Base-by-base conservation (phyloP, 2,329 filamentous ascomycete species). In the Chaetomium globosum region DNA sequence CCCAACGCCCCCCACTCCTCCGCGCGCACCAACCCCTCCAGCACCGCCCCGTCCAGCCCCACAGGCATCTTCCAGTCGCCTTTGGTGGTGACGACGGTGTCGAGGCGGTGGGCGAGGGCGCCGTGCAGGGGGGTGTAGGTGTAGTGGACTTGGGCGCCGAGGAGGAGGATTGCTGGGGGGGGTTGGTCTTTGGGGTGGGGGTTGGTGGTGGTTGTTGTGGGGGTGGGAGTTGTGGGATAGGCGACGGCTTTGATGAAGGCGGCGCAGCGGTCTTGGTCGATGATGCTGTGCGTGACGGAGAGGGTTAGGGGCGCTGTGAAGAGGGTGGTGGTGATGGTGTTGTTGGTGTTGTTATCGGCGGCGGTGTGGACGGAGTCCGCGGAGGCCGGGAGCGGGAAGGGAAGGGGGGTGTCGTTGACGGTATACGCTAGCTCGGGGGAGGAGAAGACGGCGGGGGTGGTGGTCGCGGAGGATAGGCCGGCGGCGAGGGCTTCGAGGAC, bases 401-500 rank as follows among this genome's bases (percentile, higher is more conserved):
- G 53, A 4, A 23, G n/a, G 30, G n/a, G 30, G 13, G 13, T 31
- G 53, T n/a, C 31, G 53, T 39, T 56, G 36, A 39, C n/a, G 53
- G 53, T 55, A 31, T 55, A 55, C 19, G 6, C 8, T 8, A 53
- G 28, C 12, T 28, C 28, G 28, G 51, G 26, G 26, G 51, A 31
- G 9, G 52, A n/a, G 30, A 55, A 23, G n/a, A 39, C 21, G 31
- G 9, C 13, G 21, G 30, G 19, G 30, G 2, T 8, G 16, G 28
- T 3, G 9, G 30, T 21, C 9, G 30, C 3, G 16, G 30, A 21
- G 30, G 1, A 4, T 2, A 46, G 28, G 9, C 64, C 64, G 26
- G 21, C 16, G 2, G 36, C 16, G 21, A 63, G 59, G 19, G 64
- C 46, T 16, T 63, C 59, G 19, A 63, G 48, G 6, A 62, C 61